A percentile compares a stretch with the other conserved stretches of the same genome.
phyloP scores from a whole-genome alignment of 2,329 filamentous ascomycete genomes.

The Colletotrichum destructivum region DNA sequence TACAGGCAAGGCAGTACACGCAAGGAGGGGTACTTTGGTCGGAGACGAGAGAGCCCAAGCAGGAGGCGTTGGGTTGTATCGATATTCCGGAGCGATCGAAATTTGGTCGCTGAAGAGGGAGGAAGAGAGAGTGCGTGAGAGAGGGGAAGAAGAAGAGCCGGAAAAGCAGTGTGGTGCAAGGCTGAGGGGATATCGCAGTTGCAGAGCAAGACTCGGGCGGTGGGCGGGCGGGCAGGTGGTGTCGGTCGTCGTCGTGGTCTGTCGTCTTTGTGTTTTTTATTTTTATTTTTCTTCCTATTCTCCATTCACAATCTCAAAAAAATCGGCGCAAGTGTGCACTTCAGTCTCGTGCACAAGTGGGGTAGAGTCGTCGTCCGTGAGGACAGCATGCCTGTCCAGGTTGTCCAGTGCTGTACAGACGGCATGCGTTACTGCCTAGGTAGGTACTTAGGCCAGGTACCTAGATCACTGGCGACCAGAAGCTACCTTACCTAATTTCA shows the following conservation, averaged over 20 bases:
- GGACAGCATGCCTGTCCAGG: constrained; percentile 15
- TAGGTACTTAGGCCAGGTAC: too few species aligned
- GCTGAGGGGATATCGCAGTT: constrained; percentile 41
- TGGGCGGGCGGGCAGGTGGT: constrained; percentile 53
- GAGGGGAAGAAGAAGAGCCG: constrained; percentile 1
- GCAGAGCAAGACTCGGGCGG: constrained; percentile 22
- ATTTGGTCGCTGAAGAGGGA: neutral
- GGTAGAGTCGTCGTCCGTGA: constrained; percentile 44
- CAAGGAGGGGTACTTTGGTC: constrained; percentile 40
- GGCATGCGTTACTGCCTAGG: too few species aligned
- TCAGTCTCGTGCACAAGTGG: constrained; percentile 57
- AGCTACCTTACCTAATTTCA: constrained; percentile 8
- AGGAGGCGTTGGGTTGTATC: constrained; percentile 19
- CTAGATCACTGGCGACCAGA: constrained; percentile 3
- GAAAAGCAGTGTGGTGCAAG: constrained; percentile 29
- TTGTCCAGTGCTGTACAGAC: constrained; percentile 5
- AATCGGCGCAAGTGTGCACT: constrained; percentile 51
- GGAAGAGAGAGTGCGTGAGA: neutral
- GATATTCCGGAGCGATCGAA: neutral
- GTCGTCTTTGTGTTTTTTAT: constrained; percentile 22
- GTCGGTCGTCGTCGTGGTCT: constrained; percentile 44
- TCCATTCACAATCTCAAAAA: constrained; percentile 48
- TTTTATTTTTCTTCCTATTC: constrained; percentile 21
- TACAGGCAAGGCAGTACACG: constrained; percentile 31
- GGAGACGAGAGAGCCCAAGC: constrained; percentile 35